Base-by-base conservation (phyloP, 2,329 filamentous ascomycete species). In the Trichoderma citrinoviride region DNA sequence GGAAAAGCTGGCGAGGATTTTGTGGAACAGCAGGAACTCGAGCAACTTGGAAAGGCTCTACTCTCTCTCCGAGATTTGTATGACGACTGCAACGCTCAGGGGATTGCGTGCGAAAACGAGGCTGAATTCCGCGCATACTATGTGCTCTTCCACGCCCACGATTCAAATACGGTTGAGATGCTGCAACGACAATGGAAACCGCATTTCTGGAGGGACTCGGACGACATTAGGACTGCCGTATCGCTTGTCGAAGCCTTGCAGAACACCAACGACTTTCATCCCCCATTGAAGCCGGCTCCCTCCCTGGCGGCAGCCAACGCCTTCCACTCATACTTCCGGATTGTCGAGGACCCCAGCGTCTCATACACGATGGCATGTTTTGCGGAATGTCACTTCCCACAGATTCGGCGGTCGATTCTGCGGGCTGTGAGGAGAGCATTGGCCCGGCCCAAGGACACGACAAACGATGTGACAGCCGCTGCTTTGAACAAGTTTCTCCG, bases 331-430 rank as follows among this genome's bases (percentile, higher is more conserved):
- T 89, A 84, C 72, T 89, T 90, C 71, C 79, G 82, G 25, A 86
- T 90, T 54, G 77, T 90, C 29, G 80, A 85, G 68, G 80, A 83
- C 46, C 77, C 79, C 0, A 76, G 78, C 17, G 83, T 88, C 2
- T 89, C 87, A 0, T 90, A 90, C 71, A 88, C 86, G 1, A 88
- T 90, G 85, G 87, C 87, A 15, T 90, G 87, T 69, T 84, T 90
- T 66, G 87, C 87, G 7, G 87, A 90, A 70, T 84, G 87, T n/a
- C 86, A 88, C 70, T 89, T 90, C 65, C 83, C 85, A 46, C 79
- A 81, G 41, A 77, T 89, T 37, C 85, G 87, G 46, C 84, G 85
- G 61, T 80, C 82, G 14, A 83, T 88, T 17, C 73, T 90, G 19
- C 81, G 81, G 61, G 82, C 83, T 17, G 76, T 89, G 23, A 81